Conservation (phyloP, 2,329 filamentous ascomycete genomes). For the Trichoderma hamatum region DNA sequence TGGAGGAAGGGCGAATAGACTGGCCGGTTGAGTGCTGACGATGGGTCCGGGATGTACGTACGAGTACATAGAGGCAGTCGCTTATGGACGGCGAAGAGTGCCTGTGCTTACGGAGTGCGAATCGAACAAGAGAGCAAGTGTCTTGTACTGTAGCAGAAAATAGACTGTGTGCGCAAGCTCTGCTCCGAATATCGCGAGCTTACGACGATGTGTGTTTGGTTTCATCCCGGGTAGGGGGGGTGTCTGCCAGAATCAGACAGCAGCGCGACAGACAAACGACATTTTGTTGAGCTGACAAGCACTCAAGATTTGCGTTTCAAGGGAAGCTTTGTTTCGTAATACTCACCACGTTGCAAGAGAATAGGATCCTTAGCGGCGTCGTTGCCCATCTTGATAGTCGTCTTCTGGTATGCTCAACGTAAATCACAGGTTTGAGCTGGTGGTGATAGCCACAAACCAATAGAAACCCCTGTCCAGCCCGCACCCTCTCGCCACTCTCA, state of each 20-base stretch:
- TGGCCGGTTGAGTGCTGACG: conserved; percentile 17
- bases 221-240: not conserved
- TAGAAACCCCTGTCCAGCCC: conserved; percentile 3
- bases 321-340: not conserved
- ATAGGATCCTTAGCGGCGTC: not conserved
- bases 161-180: not conserved
- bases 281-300: not conserved
- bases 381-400: conserved; percentile 6
- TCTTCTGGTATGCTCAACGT: not conserved
- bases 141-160: not conserved
- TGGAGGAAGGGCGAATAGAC: conserved; percentile 2
- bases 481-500: conserved; percentile 12
- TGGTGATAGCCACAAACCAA: conserved; percentile 24
- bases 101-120: not conserved
- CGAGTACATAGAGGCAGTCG: conserved; percentile 8
- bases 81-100: not conserved
- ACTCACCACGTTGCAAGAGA: not conserved
- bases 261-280: not conserved
- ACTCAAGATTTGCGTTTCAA: not conserved
- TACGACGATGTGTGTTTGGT: not conserved
- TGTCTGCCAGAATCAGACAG: not conserved
- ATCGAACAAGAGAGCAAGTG: not conserved
- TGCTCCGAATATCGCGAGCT: not conserved
- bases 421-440: conserved; percentile 1
- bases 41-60: not conserved